A percentile compares a stretch with the other conserved stretches of the same genome.
Evolutionary conservation across 176 grass and related monocot genomes (phyloP).

Genomic region (Otatea glauca): DNA sequence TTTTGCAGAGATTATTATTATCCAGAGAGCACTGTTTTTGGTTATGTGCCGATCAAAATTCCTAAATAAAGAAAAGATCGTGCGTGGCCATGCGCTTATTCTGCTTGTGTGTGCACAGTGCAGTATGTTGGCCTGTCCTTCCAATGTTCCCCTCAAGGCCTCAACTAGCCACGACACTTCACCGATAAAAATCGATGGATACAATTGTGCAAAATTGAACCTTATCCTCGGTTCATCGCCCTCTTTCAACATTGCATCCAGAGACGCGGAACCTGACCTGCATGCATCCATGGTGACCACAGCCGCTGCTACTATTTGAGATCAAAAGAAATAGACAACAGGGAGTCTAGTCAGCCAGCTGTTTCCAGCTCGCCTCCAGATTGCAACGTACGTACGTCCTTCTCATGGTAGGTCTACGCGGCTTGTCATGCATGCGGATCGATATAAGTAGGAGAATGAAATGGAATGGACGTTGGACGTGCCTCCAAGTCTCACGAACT

Average conservation of each 20-base stretch:
- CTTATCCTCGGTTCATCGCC: constrained; percentile 19
- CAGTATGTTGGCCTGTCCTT: constrained; percentile 1
- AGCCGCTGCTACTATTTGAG: neutral
- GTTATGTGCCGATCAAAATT: neutral
- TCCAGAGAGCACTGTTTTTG: neutral
- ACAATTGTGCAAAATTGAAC: neutral
- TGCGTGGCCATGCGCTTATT: neutral
- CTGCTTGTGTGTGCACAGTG: neutral
- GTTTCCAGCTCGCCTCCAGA: constrained; percentile 32
- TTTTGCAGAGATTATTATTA: no score
- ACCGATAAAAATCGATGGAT: neutral
- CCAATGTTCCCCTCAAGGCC: neutral
- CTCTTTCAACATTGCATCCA: neutral
- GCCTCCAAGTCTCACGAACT: neutral
- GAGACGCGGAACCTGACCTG: neutral
- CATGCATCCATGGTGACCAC: neutral
- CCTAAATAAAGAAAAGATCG: neutral
- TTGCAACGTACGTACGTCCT: neutral
- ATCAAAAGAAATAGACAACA: neutral
- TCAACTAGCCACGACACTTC: constrained; percentile 15
- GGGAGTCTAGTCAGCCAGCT: constrained; percentile 17
- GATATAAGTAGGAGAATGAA: neutral
- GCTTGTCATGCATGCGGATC: neutral
- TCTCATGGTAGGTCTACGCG: neutral
- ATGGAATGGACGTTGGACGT: constrained; percentile 28